Evolutionary conservation across 2,329 filamentous ascomycete species (phyloP).

Genomic region (Aspergillus thermomutatus): DNA sequence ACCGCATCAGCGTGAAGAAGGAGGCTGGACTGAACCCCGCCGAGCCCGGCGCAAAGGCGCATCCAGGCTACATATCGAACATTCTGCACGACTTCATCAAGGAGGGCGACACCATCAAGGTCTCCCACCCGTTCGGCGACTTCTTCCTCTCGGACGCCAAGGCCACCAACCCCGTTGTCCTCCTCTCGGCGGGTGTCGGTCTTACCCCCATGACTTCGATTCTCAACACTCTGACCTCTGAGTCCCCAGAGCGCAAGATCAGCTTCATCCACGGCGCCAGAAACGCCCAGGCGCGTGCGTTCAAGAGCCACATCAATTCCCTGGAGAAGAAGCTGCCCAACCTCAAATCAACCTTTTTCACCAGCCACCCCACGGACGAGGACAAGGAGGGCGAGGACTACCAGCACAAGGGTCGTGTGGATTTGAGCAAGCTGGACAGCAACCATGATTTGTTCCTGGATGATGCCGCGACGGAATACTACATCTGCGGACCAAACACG

Average conservation of each 20-base stretch:
- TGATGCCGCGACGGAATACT: slow-evolving; percentile 60
- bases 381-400: slow-evolving; percentile 57
- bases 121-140: slow-evolving; percentile 65
- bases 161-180: slow-evolving; percentile 49
- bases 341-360: slow-evolving; percentile 56
- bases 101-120: slow-evolving; percentile 59
- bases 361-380: slow-evolving; percentile 46
- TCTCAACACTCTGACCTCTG: slow-evolving; percentile 49
- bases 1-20: slow-evolving; percentile 69
- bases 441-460: slow-evolving; percentile 50
- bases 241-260: slow-evolving; percentile 47
- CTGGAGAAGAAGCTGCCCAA: slow-evolving; percentile 44
- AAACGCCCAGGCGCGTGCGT: slow-evolving; percentile 46
- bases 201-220: slow-evolving; percentile 60
- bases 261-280: slow-evolving; percentile 60
- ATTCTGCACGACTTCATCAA: slow-evolving; percentile 61
- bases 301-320: slow-evolving; percentile 50
- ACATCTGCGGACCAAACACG: slow-evolving; percentile 64
- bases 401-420: slow-evolving; percentile 56
- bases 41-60: slow-evolving; percentile 37
- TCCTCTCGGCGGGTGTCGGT: slow-evolving; percentile 61
- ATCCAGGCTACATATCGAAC: slow-evolving; percentile 66
- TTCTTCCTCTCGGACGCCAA: slow-evolving; percentile 50
- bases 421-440: slow-evolving; percentile 54
- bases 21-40: slow-evolving; percentile 49